Evolutionary conservation across 2,329 filamentous ascomycete species (phyloP), one percentile per base, ranked within the genome.

Genomic region (Fusarium virguliforme): DNA sequence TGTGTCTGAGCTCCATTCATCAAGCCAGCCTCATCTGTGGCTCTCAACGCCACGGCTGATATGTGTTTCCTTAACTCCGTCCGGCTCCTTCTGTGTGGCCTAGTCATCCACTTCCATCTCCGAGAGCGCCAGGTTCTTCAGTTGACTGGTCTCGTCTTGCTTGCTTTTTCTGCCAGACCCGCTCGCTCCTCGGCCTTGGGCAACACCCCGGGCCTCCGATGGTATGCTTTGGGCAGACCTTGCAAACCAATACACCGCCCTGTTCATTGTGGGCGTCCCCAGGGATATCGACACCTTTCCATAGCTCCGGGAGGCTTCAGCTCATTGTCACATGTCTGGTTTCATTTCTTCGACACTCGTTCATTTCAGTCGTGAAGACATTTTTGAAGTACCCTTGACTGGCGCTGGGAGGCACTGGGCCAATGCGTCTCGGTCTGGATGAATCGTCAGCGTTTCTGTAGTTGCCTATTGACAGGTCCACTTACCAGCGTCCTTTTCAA

Each of bases 401-500:
- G 86, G 83, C 4, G 88, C 88, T n/a, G 88, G 88, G 41, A 90
- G 81, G 60, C 84, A 85, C 62, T 83, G 77, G 57, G 81, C 81
- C 50, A 90, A 80, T 34, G 82, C 83, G 65, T 89, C 87, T 73
- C 88, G 86, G 74, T 89, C 88, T 90, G 68, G 43, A 48, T 48
- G 46, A 43, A 40, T 48, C 41, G 75, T 79, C 75, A 80, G 68
- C 22, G 22, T 30, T 15, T 8, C 34, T 58, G 55, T 12, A 8
- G 35, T 9, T 35, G 12, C 24, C 6, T 32, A 34, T 38, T 7
- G 37, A 15, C 46, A 13, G 32, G 22, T 18, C 28, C 57, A 86
- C 91, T 84, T 81, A 94, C 92, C 92, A 76, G 87, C 84, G 78
- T 94, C 92, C 50, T 86, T 91, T 71, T 97, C 94, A 84, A 98